Conservation (phyloP, 2,329 filamentous ascomycete species). For the Penicillium janthinellum region DNA sequence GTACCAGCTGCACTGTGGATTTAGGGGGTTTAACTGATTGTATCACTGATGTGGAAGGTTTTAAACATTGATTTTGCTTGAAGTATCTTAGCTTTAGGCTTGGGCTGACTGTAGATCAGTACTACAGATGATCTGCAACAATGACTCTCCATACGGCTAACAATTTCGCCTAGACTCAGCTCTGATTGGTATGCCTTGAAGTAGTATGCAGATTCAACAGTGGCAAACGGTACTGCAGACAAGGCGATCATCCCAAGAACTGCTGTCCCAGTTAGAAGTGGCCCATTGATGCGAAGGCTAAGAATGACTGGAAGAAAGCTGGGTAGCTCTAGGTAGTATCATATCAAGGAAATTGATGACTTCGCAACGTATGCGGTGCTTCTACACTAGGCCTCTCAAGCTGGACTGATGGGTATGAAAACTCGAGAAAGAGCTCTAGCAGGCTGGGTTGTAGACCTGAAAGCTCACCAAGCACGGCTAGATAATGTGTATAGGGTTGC, state of each 20-base stretch:
- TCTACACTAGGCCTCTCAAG: too few relatives aligned
- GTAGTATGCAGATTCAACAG: not conserved
- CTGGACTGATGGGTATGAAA: too few relatives aligned
- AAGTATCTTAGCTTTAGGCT: too few relatives aligned
- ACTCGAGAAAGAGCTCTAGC: too few relatives aligned
- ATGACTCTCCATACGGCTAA: not conserved
- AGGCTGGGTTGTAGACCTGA: too few relatives aligned
- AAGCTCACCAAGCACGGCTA: too few relatives aligned
- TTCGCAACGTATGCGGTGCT: not conserved
- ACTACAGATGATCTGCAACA: not conserved
- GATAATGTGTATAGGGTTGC: too few relatives aligned
- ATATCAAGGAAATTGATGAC: not conserved
- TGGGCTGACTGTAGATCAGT: not conserved
- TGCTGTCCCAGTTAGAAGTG: not conserved
- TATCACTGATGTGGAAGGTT: not conserved
- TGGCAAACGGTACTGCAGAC: not conserved
- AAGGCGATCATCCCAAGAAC: not conserved
- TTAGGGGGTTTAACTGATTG: not conserved
- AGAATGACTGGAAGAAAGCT: too few relatives aligned
- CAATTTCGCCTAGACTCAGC: not conserved
- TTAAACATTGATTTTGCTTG: not conserved
- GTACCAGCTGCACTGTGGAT: not conserved
- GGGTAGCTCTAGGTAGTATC: too few relatives aligned
- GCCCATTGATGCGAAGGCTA: not conserved
- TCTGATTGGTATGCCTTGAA: not conserved